A percentile compares a stretch with the other conserved stretches of the same genome.
These are phyloP conservation scores for Plectosphaerella sp. DNA, from an alignment of 2,329 filamentous ascomycete species.

Conservation along the genomic window DNA sequence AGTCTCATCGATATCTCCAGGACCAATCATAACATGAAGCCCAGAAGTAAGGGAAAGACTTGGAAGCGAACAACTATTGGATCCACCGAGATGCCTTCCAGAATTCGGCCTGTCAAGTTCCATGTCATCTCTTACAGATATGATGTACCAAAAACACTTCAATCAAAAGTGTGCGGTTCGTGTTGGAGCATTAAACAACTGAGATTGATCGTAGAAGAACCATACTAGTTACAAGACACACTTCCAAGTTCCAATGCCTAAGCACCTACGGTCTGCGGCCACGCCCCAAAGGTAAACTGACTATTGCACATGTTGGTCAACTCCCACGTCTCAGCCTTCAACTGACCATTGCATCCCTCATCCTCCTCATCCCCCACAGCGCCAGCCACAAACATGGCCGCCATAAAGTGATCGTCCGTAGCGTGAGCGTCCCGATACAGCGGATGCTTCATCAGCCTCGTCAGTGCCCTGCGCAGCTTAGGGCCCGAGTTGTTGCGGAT, in stretches of 20 bases:
- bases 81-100: no score
- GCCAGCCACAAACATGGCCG: slow-evolving; percentile 59
- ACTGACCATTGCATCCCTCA: slow-evolving; percentile 29
- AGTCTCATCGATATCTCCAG: no score
- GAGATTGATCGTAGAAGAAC: neutral
- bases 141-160: no score
- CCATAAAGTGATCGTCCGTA: slow-evolving; percentile 69
- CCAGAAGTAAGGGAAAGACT: no score
- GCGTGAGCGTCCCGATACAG: slow-evolving; percentile 62
- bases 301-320: slow-evolving; percentile 61
- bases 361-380: slow-evolving; percentile 44
- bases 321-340: slow-evolving; percentile 62
- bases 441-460: slow-evolving; percentile 64
- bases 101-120: no score
- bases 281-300: slow-evolving; percentile 49
- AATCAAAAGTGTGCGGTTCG: no score
- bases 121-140: no score
- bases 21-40: no score
- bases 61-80: no score
- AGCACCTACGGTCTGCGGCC: slow-evolving; percentile 11
- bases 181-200: neutral
- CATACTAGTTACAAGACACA: neutral
- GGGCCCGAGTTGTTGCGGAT: slow-evolving; percentile 43
- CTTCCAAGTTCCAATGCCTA: neutral
- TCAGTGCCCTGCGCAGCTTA: slow-evolving; percentile 47